Conservation (phyloP, 106 monocot genomes). For the Allium fistulosum region DNA sequence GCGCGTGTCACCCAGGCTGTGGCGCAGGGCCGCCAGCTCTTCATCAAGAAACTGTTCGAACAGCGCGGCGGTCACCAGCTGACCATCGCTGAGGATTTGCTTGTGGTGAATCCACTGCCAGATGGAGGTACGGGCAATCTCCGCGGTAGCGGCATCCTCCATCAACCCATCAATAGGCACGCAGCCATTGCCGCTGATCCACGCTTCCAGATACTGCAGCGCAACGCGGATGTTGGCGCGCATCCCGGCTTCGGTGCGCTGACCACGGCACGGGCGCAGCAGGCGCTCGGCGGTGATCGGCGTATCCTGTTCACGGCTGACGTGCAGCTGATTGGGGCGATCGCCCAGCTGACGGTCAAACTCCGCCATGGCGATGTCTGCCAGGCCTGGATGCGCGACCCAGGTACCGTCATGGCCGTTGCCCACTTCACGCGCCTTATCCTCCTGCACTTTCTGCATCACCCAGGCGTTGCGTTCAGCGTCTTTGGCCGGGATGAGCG, state of each 20-base stretch:
- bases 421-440: slow-evolving; percentile 83
- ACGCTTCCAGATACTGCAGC: slow-evolving; percentile 89
- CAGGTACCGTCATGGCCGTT: slow-evolving; percentile 55
- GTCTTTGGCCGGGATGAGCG: slow-evolving; percentile 77
- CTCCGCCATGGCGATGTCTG: no score
- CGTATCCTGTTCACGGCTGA: no score
- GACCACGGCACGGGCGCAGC: no score
- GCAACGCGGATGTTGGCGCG: slow-evolving; percentile 82
- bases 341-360: no score
- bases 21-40: slow-evolving; percentile 81
- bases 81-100: slow-evolving; percentile 47
- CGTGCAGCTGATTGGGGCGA: no score
- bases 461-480: slow-evolving; percentile 56
- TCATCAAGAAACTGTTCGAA: slow-evolving; percentile 75
- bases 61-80: slow-evolving; percentile 48
- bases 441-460: slow-evolving; percentile 61
- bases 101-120: slow-evolving; percentile 85
- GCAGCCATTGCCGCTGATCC: slow-evolving; percentile 76
- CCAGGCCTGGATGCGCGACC: no score
- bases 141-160: slow-evolving; percentile 95
- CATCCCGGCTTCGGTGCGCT: slow-evolving; percentile 59
- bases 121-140: slow-evolving; percentile 90
- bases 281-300: no score
- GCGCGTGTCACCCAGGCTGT: no score
- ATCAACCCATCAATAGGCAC: slow-evolving; percentile 91